Percentiles rank a stretch among this genome's conserved stretches.
Conservation (phyloP, 441 rosid genomes). For the Manihot esculenta region DNA sequence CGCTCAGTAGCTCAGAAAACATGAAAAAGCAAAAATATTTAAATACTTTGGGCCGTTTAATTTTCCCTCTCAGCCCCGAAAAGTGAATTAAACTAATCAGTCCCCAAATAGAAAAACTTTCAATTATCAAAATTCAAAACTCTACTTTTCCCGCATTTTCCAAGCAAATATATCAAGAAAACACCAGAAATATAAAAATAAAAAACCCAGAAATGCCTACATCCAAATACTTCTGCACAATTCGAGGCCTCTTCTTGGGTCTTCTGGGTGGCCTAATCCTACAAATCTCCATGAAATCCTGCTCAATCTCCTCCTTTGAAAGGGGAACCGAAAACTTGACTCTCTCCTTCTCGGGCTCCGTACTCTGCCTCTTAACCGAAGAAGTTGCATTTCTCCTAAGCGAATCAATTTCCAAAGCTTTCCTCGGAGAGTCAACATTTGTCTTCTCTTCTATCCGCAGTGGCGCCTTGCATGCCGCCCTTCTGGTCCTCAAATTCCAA, state of each 20-base stretch:
- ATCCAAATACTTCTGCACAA: conserved; percentile 60
- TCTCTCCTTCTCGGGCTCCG: conserved; percentile 29
- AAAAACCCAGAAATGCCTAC: conserved; percentile 25
- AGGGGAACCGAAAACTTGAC: conserved; percentile 47
- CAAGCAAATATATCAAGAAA: neutral
- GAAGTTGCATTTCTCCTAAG: neutral
- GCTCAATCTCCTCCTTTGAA: conserved; percentile 50
- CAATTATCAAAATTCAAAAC: neutral
- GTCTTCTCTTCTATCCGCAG: conserved; percentile 24
- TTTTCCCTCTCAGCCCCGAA: neutral
- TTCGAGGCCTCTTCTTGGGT: conserved; percentile 62
- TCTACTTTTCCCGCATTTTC: conserved; percentile 11
- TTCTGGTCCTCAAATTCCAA: conserved; percentile 67
- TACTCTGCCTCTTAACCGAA: conserved; percentile 19
- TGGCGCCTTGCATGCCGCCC: conserved; percentile 53
- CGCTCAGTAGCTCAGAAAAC: neutral
- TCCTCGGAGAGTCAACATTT: conserved; percentile 5
- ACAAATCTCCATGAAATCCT: conserved; percentile 51
- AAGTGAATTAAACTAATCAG: conserved; percentile 10
- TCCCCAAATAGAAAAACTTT: neutral
- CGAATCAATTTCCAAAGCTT: conserved; percentile 1
- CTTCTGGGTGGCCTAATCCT: conserved; percentile 53
- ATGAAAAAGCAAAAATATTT: neutral
- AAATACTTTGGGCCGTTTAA: neutral
- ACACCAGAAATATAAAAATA: neutral